Evolutionary conservation across 306 rosid species (phyloP).

Genomic region (Datisca glomerata): DNA sequence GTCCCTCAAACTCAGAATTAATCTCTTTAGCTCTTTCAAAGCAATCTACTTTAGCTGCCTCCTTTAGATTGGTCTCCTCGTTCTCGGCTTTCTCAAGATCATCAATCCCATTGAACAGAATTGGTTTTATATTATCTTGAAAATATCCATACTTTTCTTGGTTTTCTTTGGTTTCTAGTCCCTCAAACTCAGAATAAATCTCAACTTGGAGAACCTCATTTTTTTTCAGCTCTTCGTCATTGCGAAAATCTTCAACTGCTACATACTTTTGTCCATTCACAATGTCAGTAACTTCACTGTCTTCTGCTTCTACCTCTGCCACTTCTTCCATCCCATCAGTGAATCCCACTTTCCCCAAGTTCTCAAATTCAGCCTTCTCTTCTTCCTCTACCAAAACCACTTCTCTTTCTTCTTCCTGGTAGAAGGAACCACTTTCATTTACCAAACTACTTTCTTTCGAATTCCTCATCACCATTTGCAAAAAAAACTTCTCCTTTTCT

Average conservation of each 20-base stretch:
- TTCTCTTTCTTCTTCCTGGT: neutral
- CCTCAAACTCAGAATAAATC: neutral
- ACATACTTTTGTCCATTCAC: slow-evolving; percentile 3
- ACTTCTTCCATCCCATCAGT: neutral
- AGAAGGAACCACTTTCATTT: neutral
- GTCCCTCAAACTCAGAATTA: neutral
- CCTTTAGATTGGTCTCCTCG: neutral
- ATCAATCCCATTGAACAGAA: slow-evolving; percentile 1
- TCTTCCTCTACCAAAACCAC: slow-evolving; percentile 7
- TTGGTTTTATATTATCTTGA: slow-evolving; percentile 2
- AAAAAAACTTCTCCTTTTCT: slow-evolving; percentile 1
- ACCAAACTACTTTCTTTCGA: neutral
- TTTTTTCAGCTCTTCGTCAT: slow-evolving; percentile 2
- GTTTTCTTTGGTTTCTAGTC: no score
- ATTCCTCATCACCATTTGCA: neutral
- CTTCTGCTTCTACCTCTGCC: slow-evolving; percentile 7
- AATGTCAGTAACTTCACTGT: slow-evolving; percentile 6
- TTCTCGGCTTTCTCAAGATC: neutral
- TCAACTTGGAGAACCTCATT: neutral
- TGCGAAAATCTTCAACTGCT: slow-evolving; percentile 3
- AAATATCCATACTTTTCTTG: slow-evolving; percentile 12
- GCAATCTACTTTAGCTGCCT: slow-evolving; percentile 4
- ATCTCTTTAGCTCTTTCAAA: slow-evolving; percentile 1
- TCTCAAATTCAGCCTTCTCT: slow-evolving; percentile 3
- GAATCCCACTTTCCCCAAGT: neutral